Conservation (phyloP, 352 stramenopile species). For the Phytophthora ohioensis region DNA sequence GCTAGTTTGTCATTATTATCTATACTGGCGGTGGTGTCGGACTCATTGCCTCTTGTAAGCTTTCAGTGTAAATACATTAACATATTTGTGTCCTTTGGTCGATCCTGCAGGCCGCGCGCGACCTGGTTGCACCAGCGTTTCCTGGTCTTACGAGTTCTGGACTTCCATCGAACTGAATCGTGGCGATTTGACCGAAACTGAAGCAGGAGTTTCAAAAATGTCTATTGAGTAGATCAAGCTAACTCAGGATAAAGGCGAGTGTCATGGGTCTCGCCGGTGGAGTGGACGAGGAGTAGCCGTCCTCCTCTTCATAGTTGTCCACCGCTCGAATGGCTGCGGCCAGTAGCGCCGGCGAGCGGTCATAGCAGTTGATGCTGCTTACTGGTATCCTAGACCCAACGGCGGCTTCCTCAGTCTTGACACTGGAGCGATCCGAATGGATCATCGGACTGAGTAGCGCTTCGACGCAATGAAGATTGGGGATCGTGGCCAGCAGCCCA, state of each 20-base stretch:
- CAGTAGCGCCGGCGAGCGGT: slow-evolving; percentile 12
- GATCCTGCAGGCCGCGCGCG: slow-evolving; percentile 6
- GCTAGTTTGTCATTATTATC: slow-evolving; percentile 36
- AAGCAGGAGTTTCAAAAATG: slow-evolving; percentile 29
- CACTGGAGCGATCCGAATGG: slow-evolving; percentile 5
- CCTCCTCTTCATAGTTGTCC: slow-evolving; percentile 2
- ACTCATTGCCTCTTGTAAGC: slow-evolving; percentile 21
- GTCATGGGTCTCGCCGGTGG: slow-evolving; percentile 35
- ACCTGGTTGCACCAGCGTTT: slow-evolving; percentile 12
- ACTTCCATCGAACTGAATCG: not conserved
- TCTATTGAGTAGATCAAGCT: slow-evolving; percentile 15
- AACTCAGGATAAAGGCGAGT: slow-evolving; percentile 45
- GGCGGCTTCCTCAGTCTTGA: slow-evolving; percentile 14
- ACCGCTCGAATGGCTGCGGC: slow-evolving; percentile 11
- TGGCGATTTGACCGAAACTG: not conserved
- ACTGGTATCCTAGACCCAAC: slow-evolving; percentile 4
- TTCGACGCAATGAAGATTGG: slow-evolving; percentile 34
- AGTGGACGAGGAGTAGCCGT: slow-evolving; percentile 5
- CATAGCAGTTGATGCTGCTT: slow-evolving; percentile 14
- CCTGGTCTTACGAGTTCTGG: slow-evolving; percentile 2
- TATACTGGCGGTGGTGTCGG: slow-evolving; percentile 19
- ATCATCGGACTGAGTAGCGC: slow-evolving; percentile 28
- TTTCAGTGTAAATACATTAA: slow-evolving; percentile 42
- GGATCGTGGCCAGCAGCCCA: slow-evolving; percentile 24
- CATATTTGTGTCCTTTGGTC: slow-evolving; percentile 17